Evolutionary conservation across 2,329 filamentous ascomycete genomes (phyloP).

Genomic region (Exophiala xenobiotica): DNA sequence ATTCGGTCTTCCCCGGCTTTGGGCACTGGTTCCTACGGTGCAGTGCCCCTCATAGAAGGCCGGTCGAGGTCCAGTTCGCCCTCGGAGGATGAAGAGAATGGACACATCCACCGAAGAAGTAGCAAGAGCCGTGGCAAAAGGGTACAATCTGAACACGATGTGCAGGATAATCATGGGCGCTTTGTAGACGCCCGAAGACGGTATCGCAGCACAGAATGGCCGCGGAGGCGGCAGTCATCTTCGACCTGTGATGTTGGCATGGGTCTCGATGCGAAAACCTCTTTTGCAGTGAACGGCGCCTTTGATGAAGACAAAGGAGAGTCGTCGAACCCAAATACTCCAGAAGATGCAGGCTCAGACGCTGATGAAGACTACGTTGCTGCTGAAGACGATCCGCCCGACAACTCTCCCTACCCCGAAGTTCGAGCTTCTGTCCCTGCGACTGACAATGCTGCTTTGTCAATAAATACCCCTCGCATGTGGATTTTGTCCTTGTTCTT

Average conservation of each 20-base stretch:
- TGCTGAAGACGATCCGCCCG: constrained; percentile 37
- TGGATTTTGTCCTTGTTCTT: constrained; percentile 79
- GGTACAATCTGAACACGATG: constrained; percentile 19
- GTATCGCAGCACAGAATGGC: constrained; percentile 18
- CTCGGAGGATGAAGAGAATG: constrained; percentile 35
- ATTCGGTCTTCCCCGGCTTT: constrained; percentile 60
- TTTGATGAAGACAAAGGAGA: constrained; percentile 25
- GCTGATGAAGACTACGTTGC: constrained; percentile 36
- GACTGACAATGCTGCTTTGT: constrained; percentile 72
- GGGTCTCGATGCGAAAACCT: constrained; percentile 36
- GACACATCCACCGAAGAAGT: neutral
- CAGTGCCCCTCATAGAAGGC: constrained; percentile 42
- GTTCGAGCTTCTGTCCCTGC: constrained; percentile 77
- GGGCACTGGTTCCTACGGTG: constrained; percentile 62
- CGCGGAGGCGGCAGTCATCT: constrained; percentile 31
- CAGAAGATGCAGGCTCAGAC: constrained; percentile 32
- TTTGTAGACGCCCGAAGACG: constrained; percentile 14
- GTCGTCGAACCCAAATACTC: constrained; percentile 32
- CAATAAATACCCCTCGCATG: constrained; percentile 82
- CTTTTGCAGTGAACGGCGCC: constrained; percentile 31
- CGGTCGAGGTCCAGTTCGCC: constrained; percentile 9
- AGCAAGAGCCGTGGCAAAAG: constrained; percentile 22
- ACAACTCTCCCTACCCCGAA: constrained; percentile 60
- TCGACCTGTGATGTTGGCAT: constrained; percentile 35
- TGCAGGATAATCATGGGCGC: constrained; percentile 7